A percentile compares a stretch with the other conserved stretches of the same genome.
phyloP scores from a whole-genome alignment of 2,329 filamentous ascomycete genomes.

The Plenodomus lindquistii region DNA sequence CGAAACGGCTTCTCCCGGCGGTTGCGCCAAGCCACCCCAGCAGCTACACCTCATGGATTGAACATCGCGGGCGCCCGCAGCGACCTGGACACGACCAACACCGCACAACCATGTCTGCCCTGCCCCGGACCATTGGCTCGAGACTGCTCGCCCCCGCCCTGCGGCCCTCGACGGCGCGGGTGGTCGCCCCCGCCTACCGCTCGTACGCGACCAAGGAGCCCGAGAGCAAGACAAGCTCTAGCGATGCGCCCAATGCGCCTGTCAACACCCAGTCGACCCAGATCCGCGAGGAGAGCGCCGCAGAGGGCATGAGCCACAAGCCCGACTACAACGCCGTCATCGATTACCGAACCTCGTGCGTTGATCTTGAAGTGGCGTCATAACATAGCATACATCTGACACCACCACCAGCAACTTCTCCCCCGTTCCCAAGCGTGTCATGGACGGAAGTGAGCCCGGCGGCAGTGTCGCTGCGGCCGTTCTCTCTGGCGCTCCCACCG shows the following conservation, averaged over 20 bases:
- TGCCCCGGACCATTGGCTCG: conserved; percentile 47
- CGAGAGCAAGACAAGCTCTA: conserved; percentile 37
- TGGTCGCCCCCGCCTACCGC: conserved; percentile 32
- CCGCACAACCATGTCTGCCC: conserved; percentile 45
- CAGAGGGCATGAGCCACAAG: conserved; percentile 64
- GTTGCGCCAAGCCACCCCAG: conserved; percentile 18
- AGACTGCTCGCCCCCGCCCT: conserved; percentile 44
- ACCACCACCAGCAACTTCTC: conserved; percentile 72
- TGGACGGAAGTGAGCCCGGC: conserved; percentile 85
- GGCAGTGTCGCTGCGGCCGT: conserved; percentile 78
- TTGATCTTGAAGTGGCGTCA: conserved; percentile 3
- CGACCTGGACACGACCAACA: conserved; percentile 17
- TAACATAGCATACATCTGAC: conserved; percentile 20
- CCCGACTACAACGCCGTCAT: conserved; percentile 80
- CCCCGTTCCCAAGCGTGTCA: conserved; percentile 83
- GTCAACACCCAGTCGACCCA: conserved; percentile 50
- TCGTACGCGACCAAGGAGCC: conserved; percentile 36
- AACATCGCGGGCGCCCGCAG: conserved; percentile 16
- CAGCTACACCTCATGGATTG: conserved; percentile 30
- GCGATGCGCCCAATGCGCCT: conserved; percentile 43
- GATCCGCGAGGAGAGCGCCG: conserved; percentile 55
- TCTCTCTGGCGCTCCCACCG: conserved; percentile 87
- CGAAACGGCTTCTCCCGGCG: conserved; percentile 30
- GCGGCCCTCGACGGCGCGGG: conserved; percentile 30
- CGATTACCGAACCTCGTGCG: conserved; percentile 91